Evolutionary conservation across 441 rosid genomes (phyloP), one percentile per base, ranked within the genome.

Genomic region (Bocquillonia castaneifolia): DNA sequence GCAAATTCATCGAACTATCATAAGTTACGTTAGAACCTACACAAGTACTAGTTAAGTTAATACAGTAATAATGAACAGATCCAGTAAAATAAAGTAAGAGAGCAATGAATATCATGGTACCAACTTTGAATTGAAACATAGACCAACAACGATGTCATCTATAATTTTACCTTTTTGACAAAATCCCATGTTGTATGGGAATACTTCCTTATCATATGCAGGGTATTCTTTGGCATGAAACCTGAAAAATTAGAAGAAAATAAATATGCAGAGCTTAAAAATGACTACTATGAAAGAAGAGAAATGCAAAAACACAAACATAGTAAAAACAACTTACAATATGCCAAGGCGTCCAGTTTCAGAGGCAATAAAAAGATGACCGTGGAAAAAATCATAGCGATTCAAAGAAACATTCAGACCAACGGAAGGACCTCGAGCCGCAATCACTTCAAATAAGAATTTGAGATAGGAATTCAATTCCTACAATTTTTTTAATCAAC

Each of bases 181-280:
- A 77, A 81, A 93, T 29, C 98, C 98, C 92, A 88, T 82, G 70
- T 84, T 81, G 74, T 28, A 80, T 0, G 97, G 93, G 78, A 90
- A 93, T n/a, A 40, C 76, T 59, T 77, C 67, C 77, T 86, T 76
- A 71, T 88, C 90, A 57, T 79, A 93, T 20, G 82, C 86, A 40
- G 98, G 98, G 72, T 86, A 93, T 77, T 93, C 98, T 78, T 79
- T 90, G 45, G 97, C 97, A 80, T 93, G 98, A 68, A 93, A 90
- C 84, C 97, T 93, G 75, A 74, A 71, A 68, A 50, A 52, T 59
- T 36, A 64, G 58, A 3, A 42, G 47, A 42, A 2, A 42, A 2
- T 42, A 42, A 42, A 2, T 5, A 36, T 36, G 40, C 40, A 36
- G 40, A 4, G 4, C 4, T 3, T 36, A 42, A 42, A 42, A 42